Base-by-base conservation (phyloP, 1,284 basidiomycete genomes). In the Pascua guehoae region DNA sequence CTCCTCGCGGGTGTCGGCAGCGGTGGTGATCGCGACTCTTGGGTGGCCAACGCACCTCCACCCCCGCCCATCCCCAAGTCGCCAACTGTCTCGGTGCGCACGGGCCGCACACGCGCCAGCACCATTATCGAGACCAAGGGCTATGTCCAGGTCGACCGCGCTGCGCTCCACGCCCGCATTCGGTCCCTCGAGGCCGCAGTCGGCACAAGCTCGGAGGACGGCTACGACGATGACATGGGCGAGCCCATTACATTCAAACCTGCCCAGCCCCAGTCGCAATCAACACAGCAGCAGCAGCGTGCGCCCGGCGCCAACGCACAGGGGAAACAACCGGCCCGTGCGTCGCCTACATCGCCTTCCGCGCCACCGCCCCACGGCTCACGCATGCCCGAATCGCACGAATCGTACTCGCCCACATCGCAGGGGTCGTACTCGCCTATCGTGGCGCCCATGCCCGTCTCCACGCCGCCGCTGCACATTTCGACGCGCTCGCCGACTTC, bases 111-210 rank as follows among this genome's bases (percentile, higher is more conserved):
- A 32, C 48, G 56, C 16, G 14, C 41, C 36, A 18, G 9, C n/a
- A 54, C 57, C 8, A 52, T 49, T 37, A 37, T 41, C 4, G 36
- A 38, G 12, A 1, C 38, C 7, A 36, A 42, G 39, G 17, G 15
- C 40, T 14, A 39, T 40, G 14, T 17, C 9, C 17, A 45, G 12
- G 42, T 37, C 16, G 16, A 52, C 49, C 44, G 32, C 15, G 44
- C 52, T 9, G 53, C 40, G 17, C 49, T 55, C 12, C 57, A 59
- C n/a, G 53, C 53, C 11, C 57, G 53, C 43, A 47, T 50, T 10
- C 49, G 44, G n/a, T 39, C 16, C 14, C 39, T 56, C 40, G 49
- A 56, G 41, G 45, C 32, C 36, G 32, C 24, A 3, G 36, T 47
- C 17, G 46, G 36, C 36, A 37, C 15, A 16, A 12, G 9, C 11